A percentile compares a stretch with the other conserved stretches of the same genome.
Conservation (phyloP, 331 rosid genomes). For the Arachis monticola region DNA sequence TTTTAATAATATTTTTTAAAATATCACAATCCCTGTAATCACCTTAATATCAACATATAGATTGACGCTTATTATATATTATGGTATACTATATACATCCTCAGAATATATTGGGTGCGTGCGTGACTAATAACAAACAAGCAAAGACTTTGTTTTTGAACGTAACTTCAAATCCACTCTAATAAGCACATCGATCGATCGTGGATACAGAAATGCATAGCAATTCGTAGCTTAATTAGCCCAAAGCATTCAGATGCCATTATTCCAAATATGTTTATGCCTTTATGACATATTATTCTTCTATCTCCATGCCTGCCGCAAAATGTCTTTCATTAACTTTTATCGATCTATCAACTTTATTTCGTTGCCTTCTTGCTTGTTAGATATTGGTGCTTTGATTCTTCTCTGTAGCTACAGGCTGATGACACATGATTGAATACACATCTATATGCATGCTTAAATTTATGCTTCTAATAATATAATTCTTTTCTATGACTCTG, state of each 20-base stretch:
- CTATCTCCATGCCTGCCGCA: neutral
- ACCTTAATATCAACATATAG: too few species aligned
- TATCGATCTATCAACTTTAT: conserved; percentile 3
- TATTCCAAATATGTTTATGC: neutral
- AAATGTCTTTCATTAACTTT: neutral
- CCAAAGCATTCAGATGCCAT: neutral
- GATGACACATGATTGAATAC: neutral
- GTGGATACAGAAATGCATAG: neutral
- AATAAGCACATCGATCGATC: neutral
- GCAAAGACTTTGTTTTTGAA: neutral
- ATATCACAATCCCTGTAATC: too few species aligned
- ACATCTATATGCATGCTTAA: neutral
- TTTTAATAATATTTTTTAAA: too few species aligned
- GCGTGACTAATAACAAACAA: neutral
- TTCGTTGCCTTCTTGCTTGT: neutral
- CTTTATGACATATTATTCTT: conserved; percentile 24
- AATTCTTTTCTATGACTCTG: too few species aligned
- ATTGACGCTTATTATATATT: too few species aligned
- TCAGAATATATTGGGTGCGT: neutral
- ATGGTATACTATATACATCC: too few species aligned
- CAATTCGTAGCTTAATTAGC: too few species aligned
- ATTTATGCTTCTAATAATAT: too few species aligned
- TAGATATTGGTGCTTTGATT: neutral
- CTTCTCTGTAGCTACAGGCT: too few species aligned
- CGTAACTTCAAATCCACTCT: neutral